A percentile compares a stretch with the other conserved stretches of the same genome.
Conservation (phyloP, 2,329 filamentous ascomycete species). For the Ophiocordyceps polyrhachis-furcata region DNA sequence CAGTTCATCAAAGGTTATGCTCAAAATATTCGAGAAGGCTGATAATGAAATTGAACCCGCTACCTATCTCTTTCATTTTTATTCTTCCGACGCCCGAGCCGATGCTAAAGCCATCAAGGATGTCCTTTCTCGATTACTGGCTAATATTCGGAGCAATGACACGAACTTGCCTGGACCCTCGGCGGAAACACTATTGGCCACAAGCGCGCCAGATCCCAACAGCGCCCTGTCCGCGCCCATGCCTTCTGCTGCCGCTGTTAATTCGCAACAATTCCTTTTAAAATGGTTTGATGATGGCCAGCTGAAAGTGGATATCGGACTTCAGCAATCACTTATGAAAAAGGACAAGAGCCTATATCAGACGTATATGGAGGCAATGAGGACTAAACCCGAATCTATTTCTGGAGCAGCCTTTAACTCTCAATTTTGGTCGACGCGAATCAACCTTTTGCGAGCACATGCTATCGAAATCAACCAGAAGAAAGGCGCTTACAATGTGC, state of each 20-base stretch:
- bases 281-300: conserved; percentile 66
- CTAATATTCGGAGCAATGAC: conserved; percentile 42
- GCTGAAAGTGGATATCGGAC: conserved; percentile 56
- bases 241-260: conserved; percentile 56
- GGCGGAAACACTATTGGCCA: conserved; percentile 9
- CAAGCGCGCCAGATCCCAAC: conserved; percentile 9
- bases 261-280: conserved; percentile 32
- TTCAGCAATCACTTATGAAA: conserved; percentile 79
- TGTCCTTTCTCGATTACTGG: conserved; percentile 58
- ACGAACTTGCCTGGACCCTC: conserved; percentile 29
- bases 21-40: conserved; percentile 71
- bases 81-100: conserved; percentile 55
- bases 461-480: conserved; percentile 77
- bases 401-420: conserved; percentile 64
- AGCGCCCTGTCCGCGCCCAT: conserved; percentile 46
- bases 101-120: conserved; percentile 81
- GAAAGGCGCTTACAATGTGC: conserved; percentile 80
- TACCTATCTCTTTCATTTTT: conserved; percentile 78
- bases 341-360: conserved; percentile 57
- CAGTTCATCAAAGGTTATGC: conserved; percentile 72
- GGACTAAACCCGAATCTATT: conserved; percentile 70
- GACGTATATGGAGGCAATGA: conserved; percentile 72
- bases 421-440: conserved; percentile 87
- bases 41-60: conserved; percentile 38
- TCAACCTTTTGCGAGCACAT: conserved; percentile 72